Evolutionary conservation across 441 rosid species (phyloP).

Genomic region (Populus trichocarpa): DNA sequence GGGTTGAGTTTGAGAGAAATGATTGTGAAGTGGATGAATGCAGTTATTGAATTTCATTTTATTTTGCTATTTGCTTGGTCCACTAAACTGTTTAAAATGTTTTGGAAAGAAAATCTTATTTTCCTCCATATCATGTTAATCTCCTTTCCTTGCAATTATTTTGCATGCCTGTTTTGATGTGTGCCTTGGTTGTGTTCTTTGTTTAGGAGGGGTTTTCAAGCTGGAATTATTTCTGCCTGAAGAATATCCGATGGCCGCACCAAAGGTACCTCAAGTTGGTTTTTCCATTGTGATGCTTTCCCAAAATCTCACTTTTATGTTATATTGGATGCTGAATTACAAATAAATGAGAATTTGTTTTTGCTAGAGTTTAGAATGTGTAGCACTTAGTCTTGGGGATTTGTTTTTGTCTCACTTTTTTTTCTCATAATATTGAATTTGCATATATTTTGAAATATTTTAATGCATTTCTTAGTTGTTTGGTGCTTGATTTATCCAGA

Average conservation of each 20-base stretch:
- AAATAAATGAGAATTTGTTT: background rate
- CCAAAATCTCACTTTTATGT: background rate
- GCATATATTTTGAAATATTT: background rate
- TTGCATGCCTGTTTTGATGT: constrained; percentile 9
- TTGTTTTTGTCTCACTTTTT: background rate
- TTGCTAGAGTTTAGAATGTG: background rate
- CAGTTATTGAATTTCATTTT: background rate
- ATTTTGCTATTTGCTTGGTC: background rate
- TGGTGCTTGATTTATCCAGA: background rate
- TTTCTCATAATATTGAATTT: background rate
- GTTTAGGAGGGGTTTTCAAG: constrained; percentile 92
- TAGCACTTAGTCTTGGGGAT: background rate
- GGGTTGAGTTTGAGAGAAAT: background rate
- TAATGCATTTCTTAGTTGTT: background rate
- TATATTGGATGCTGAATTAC: background rate
- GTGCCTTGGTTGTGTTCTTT: constrained; percentile 17
- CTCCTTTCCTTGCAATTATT: background rate
- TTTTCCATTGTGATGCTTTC: background rate
- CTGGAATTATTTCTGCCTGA: constrained; percentile 97
- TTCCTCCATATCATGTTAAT: background rate
- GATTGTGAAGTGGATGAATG: background rate
- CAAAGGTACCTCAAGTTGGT: constrained; percentile 56
- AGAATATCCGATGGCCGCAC: constrained; percentile 99
- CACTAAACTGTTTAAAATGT: background rate
- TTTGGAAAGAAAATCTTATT: background rate